Base-by-base conservation (phyloP, 106 monocot species). In the Gastrodia elata region DNA sequence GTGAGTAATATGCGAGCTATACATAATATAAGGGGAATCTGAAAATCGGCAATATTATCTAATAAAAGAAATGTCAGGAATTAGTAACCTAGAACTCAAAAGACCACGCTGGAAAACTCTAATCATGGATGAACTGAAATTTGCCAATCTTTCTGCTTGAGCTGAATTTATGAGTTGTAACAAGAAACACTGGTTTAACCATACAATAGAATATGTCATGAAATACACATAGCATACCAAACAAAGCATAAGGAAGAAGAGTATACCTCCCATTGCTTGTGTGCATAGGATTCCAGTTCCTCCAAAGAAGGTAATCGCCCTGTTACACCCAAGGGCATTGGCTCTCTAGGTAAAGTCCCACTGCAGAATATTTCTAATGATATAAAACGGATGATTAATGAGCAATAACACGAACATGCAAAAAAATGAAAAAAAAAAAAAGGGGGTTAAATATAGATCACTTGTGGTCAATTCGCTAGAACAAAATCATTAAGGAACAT, bases 101-200 rank as follows among this genome's bases (percentile, higher is more conserved):
- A 98, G 90, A 36, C 91, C 97, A 73, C 91, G 84, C 83, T 98
- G 97, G 72, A 98, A 98, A 74, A 86, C 86, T 74, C 78, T 90
- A 78, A 98, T 91, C 91, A 91, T 98, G 32, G 93, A 93, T 39
- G 93, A 71, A 68, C 85, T 93, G 68, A 98, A 93, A 81, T 80
- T 88, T 64, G 88, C 91, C 36, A 55, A 59, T 65, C 59, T 88
- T 70, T 93, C 91, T 18, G 77, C 80, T 88, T 93, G 97, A 82
- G 86, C 77, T 69, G 97, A 93, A 73, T 77, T 93, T 75, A 98
- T 98, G 40, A 98, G 91, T 82, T 93, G 97, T 77, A 98, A 80
- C 71, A 98, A 75, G 78, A 98, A 98, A 74, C 85, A 74, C 97
- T 98, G 83, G 32, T 44, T 30, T 75, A 56, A 38, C 39, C 71